Base-by-base conservation (phyloP, 2,329 filamentous ascomycete genomes). In the Phialocephala sp. region DNA sequence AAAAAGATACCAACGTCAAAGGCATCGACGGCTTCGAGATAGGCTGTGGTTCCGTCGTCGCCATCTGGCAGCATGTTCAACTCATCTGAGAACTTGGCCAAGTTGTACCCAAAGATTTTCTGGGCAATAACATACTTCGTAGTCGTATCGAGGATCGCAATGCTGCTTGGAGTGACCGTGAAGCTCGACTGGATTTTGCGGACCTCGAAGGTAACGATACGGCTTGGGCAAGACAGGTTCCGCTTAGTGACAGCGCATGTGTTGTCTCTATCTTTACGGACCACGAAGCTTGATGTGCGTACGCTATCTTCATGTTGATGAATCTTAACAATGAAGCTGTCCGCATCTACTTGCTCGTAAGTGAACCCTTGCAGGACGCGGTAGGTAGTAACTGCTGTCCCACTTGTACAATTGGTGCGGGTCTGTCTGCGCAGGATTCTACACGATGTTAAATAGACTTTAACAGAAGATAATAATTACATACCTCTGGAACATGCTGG, bases 401-500 rank as follows among this genome's bases (percentile, higher is more conserved):
- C 4, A 5, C 8, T 5, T 18, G 43, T 6, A 18, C 18, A 11
- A 4, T 14, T n/a, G 43, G 6, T 14, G 4, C 18, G 12, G n/a
- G 43, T 18, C 6, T n/a, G 15, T 47, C 18, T 5, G n/a, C 4
- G n/a, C 18, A 47, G 8, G 9, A 47, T 47, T 20, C 43, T 47
- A 11, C 18, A 47, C n/a, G n/a, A n/a, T n/a, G 14, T 11, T 20
- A 4, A 20, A n/a, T n/a, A n/a, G n/a, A n/a, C n/a, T n/a, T 47
- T 47, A 47, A n/a, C 43, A 20, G 18, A 18, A 5, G 43, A 47
- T 2, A 20, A 5, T 47, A 20, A 47, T 18, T 9, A 20, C 43
- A 47, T 47, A 47, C 43, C 43, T 14, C 11, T 47, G 18, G 43
- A 47, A 47, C 43, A 47, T 47, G n/a, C n/a, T n/a, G n/a, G n/a